Evolutionary conservation across 2,329 filamentous ascomycete genomes (phyloP).

Genomic region (Colletotrichum sp.): DNA sequence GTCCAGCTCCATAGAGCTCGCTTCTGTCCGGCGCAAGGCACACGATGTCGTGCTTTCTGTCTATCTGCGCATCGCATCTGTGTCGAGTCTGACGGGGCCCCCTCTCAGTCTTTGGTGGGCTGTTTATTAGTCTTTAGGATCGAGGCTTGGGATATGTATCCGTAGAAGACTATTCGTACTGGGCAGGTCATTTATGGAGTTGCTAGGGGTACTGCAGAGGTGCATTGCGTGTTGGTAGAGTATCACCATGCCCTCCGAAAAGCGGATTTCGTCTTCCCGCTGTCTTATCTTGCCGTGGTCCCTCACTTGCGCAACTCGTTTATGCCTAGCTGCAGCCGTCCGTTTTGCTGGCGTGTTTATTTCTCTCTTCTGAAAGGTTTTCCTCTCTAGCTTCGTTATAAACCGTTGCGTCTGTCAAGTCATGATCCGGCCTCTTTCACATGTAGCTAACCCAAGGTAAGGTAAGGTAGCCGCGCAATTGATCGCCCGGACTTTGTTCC

Average conservation of each 20-base stretch:
- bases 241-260: background rate
- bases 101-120: background rate
- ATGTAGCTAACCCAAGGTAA: background rate
- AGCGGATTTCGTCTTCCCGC: background rate
- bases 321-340: background rate
- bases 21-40: background rate
- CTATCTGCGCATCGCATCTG: background rate
- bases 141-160: background rate
- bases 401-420: background rate
- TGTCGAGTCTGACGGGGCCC: background rate
- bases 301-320: background rate
- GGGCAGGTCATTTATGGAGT: background rate
- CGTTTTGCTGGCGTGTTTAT: background rate
- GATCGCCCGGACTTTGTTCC: constrained; percentile 3
- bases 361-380: background rate
- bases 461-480: background rate
- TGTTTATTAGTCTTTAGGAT: background rate
- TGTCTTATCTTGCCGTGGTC: background rate
- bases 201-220: background rate
- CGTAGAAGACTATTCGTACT: background rate
- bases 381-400: background rate
- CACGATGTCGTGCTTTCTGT: constrained; percentile 17
- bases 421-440: background rate
- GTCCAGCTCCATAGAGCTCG: background rate
- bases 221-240: background rate